Evolutionary conservation across 208 protist species (phyloP).

Genomic region (Trypanosoma avium): DNA sequence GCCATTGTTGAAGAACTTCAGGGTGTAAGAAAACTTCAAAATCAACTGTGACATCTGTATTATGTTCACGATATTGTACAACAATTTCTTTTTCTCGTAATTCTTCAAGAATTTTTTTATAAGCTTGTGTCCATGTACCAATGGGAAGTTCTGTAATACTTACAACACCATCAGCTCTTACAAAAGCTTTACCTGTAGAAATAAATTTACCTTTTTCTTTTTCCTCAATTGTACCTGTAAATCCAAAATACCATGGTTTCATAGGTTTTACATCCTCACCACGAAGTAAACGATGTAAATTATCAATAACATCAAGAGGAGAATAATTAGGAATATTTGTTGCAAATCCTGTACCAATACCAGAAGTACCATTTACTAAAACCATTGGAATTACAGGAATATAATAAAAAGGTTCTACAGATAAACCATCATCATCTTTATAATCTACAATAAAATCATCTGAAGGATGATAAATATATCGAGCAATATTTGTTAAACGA

Average conservation of each 20-base stretch:
- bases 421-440: constrained; percentile 98
- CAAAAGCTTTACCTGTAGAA: constrained; percentile 55
- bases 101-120: constrained; percentile 95
- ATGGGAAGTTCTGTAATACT: constrained; percentile 98
- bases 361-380: constrained; percentile 98
- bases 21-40: constrained; percentile 93
- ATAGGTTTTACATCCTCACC: constrained; percentile 81
- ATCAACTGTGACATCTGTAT: constrained; percentile 96
- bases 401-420: constrained; percentile 99
- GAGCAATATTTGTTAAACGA: constrained; percentile 92
- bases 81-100: constrained; percentile 88
- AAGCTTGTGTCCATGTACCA: constrained; percentile 95
- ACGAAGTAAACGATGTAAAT: constrained; percentile 82
- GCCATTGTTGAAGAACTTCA: constrained; percentile 79
- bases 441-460: constrained; percentile 98
- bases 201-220: constrained; percentile 84
- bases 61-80: constrained; percentile 96
- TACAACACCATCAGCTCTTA: constrained; percentile 85
- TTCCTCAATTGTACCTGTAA: constrained; percentile 88
- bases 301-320: constrained; percentile 96
- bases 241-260: constrained; percentile 98
- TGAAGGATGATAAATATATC: constrained; percentile 95
- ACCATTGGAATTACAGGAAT: constrained; percentile 99
- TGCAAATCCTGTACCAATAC: constrained; percentile 99
- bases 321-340: constrained; percentile 98